A percentile compares a stretch with the other conserved stretches of the same genome.
phyloP scores from a whole-genome alignment of 805 yeast genomes.

The Saccharomyces eubayanus region DNA sequence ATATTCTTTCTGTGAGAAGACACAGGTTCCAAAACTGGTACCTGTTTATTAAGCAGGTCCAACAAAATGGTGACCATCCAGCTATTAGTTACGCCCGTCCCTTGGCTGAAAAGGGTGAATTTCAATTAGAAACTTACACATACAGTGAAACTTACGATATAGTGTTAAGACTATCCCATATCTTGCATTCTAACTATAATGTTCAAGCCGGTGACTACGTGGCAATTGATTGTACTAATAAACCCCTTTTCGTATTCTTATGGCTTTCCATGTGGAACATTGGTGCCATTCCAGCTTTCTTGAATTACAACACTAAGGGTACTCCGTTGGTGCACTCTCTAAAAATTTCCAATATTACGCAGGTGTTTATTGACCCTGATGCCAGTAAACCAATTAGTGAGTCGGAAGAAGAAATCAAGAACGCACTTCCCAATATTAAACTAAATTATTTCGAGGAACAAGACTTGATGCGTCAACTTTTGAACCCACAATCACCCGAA shows the following conservation, averaged over 20 bases:
- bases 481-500: conserved; percentile 36
- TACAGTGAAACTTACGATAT: conserved; percentile 61
- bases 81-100: conserved; percentile 55
- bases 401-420: conserved; percentile 38
- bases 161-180: conserved; percentile 56
- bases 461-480: conserved; percentile 35
- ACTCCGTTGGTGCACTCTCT: conserved; percentile 74
- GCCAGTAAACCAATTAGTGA: conserved; percentile 45
- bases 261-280: conserved; percentile 88
- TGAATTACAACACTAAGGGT: conserved; percentile 72
- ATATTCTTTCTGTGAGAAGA: conserved; percentile 23
- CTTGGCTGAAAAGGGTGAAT: conserved; percentile 44
- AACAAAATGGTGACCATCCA: conserved; percentile 38
- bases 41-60: conserved; percentile 49
- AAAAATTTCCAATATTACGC: conserved; percentile 52
- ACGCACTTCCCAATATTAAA: conserved; percentile 33
- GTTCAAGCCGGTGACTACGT: conserved; percentile 60
- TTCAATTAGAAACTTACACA: conserved; percentile 53
- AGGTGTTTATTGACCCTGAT: conserved; percentile 68
- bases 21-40: conserved; percentile 57
- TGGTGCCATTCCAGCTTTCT: conserved; percentile 82
- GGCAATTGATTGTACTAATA: conserved; percentile 71
- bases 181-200: conserved; percentile 55
- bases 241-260: conserved; percentile 67
- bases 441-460: conserved; percentile 46